Conservation (phyloP, 495 filamentous ascomycete species). For the Astrocystis sublimbata region DNA sequence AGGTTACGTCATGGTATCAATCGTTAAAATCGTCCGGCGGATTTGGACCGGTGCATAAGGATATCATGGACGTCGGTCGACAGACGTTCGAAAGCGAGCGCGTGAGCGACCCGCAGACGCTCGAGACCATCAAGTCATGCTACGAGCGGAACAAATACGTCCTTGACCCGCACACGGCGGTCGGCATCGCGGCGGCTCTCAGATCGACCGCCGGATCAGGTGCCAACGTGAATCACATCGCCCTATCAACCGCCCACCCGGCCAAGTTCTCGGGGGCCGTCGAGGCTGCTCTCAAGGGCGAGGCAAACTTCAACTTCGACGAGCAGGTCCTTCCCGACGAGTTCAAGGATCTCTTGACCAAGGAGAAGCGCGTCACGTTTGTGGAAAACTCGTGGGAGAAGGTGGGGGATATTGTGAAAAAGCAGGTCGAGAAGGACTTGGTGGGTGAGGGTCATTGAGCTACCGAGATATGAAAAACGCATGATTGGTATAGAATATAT, state of each 20-base stretch:
- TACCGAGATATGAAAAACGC: constrained; percentile 8
- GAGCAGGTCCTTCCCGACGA: constrained; percentile 72
- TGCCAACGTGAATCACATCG: constrained; percentile 63
- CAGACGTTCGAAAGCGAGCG: constrained; percentile 78
- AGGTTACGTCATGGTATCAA: constrained; percentile 69
- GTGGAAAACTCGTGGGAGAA: constrained; percentile 53
- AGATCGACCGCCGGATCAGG: constrained; percentile 58
- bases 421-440: constrained; percentile 57
- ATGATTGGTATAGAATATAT: neutral
- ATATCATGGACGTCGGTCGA: constrained; percentile 65
- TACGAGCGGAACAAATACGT: constrained; percentile 71
- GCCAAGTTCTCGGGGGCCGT: constrained; percentile 89
- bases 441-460: neutral
- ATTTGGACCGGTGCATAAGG: constrained; percentile 68
- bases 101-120: constrained; percentile 75
- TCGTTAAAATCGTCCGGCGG: constrained; percentile 75
- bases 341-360: constrained; percentile 70
- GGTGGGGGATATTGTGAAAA: constrained; percentile 57
- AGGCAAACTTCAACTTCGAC: constrained; percentile 68
- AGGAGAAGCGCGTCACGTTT: constrained; percentile 59
- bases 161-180: constrained; percentile 88
- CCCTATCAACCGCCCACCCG: constrained; percentile 88
- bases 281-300: constrained; percentile 65
- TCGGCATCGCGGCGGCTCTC: constrained; percentile 73
- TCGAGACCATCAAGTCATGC: constrained; percentile 67